Percentiles rank a stretch among this genome's conserved stretches.
Evolutionary conservation across 352 stramenopile species (phyloP).

Genomic region (Globisporangium ultimum): DNA sequence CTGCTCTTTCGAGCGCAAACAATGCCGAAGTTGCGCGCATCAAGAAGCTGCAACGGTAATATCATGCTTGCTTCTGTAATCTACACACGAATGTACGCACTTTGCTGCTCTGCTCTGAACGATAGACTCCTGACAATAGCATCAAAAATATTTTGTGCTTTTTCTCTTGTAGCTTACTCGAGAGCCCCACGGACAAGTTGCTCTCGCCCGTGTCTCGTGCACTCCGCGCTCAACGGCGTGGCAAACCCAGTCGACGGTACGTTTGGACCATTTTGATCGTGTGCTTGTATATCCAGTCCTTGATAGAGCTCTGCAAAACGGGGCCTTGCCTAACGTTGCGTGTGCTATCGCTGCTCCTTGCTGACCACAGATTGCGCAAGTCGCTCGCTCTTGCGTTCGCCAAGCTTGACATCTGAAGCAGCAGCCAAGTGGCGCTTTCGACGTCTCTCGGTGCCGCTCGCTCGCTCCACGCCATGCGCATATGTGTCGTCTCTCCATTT

Average conservation of each 20-base stretch:
- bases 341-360: not conserved
- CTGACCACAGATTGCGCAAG: constrained; percentile 3
- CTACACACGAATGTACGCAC: not conserved
- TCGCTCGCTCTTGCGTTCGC: not conserved
- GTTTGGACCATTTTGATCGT: too few relatives aligned
- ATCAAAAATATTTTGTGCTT: too few relatives aligned
- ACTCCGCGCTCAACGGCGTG: constrained; percentile 27
- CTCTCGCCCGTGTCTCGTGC: constrained; percentile 58
- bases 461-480: too few relatives aligned
- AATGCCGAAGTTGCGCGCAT: constrained; percentile 1
- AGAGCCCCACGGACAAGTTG: constrained; percentile 64
- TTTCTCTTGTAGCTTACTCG: constrained; percentile 37
- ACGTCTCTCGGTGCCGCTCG: too few relatives aligned
- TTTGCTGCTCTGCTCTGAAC: not conserved
- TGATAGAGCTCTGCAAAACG: not conserved
- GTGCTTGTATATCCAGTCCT: not conserved
- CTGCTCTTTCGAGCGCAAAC: not conserved
- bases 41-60: constrained; percentile 15
- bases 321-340: not conserved
- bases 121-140: not conserved
- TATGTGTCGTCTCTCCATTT: too few relatives aligned
- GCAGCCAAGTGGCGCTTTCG: not conserved
- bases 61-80: not conserved
- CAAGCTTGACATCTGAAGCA: not conserved
- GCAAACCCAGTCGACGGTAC: constrained; percentile 12